A percentile compares a stretch with the other conserved stretches of the same genome.
phyloP scores from a whole-genome alignment of 2,329 filamentous ascomycete species.

The Coleophoma eucalyptorum region DNA sequence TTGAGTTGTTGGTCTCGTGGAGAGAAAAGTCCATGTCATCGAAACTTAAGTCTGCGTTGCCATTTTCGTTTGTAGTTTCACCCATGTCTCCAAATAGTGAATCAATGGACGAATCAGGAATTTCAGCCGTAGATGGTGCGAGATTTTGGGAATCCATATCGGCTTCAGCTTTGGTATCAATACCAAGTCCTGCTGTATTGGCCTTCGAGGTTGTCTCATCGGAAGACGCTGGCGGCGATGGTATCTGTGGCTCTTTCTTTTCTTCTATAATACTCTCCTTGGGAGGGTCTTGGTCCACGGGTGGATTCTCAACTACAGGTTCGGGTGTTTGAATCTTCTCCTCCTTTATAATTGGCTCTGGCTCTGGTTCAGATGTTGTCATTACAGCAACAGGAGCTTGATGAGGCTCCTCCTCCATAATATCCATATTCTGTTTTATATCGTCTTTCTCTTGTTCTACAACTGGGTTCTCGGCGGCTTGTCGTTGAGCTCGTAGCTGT shows the following conservation, averaged over 20 bases:
- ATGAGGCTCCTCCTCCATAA: background rate
- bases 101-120: slow-evolving; percentile 21
- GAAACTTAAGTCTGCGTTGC: slow-evolving; percentile 17
- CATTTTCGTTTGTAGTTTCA: slow-evolving; percentile 4
- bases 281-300: slow-evolving; percentile 5
- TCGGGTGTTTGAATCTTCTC: slow-evolving; percentile 12
- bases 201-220: slow-evolving; percentile 7
- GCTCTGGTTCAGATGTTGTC: slow-evolving; percentile 14
- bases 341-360: slow-evolving; percentile 15
- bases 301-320: background rate
- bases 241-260: slow-evolving; percentile 7
- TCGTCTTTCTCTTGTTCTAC: slow-evolving; percentile 9
- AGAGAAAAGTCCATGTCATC: slow-evolving; percentile 23
- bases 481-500: slow-evolving; percentile 20
- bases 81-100: slow-evolving; percentile 21
- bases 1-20: slow-evolving; percentile 9
- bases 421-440: slow-evolving; percentile 19
- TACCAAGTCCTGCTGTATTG: slow-evolving; percentile 18
- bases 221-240: slow-evolving; percentile 16
- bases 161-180: slow-evolving; percentile 14
- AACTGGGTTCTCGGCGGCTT: slow-evolving; percentile 21
- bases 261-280: slow-evolving; percentile 9
- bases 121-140: slow-evolving; percentile 10
- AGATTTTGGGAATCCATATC: slow-evolving; percentile 2
- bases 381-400: background rate